Conservation (phyloP, 345 rosid genomes). For the Gossypium herbaceum region DNA sequence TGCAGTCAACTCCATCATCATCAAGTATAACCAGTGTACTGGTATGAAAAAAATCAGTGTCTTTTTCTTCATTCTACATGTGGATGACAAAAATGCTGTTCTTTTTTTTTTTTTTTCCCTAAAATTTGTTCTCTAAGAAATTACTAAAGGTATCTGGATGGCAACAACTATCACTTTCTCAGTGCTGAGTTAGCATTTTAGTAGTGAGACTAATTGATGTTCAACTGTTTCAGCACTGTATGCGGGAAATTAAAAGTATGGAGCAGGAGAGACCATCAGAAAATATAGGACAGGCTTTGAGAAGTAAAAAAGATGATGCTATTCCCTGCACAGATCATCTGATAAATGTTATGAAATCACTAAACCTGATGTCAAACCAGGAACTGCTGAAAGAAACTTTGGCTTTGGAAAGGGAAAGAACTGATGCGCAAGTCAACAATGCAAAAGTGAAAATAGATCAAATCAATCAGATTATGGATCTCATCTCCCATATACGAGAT, state of each 20-base stretch:
- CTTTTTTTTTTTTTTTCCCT: not conserved
- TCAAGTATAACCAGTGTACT: slow-evolving; percentile 47
- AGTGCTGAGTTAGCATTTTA: slow-evolving; percentile 15
- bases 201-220: slow-evolving; percentile 25
- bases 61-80: slow-evolving; percentile 4
- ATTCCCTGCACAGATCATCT: slow-evolving; percentile 44
- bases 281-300: slow-evolving; percentile 46
- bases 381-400: slow-evolving; percentile 77
- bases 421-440: slow-evolving; percentile 32
- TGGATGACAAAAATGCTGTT: slow-evolving; percentile 1
- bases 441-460: slow-evolving; percentile 37
- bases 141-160: slow-evolving; percentile 13
- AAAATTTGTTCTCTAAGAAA: not conserved
- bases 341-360: slow-evolving; percentile 46
- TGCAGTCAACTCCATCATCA: slow-evolving; percentile 42
- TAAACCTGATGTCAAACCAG: slow-evolving; percentile 56
- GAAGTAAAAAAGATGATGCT: slow-evolving; percentile 43
- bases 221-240: slow-evolving; percentile 45
- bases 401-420: slow-evolving; percentile 75
- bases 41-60: slow-evolving; percentile 37
- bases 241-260: slow-evolving; percentile 56
- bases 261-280: slow-evolving; percentile 44
- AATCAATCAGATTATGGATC: slow-evolving; percentile 45
- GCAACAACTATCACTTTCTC: not conserved
- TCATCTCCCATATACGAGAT: slow-evolving; percentile 59